A percentile compares a stretch with the other conserved stretches of the same genome.
phyloP scores from a whole-genome alignment of 1,284 basidiomycete genomes.

The Dichomitus squalens region DNA sequence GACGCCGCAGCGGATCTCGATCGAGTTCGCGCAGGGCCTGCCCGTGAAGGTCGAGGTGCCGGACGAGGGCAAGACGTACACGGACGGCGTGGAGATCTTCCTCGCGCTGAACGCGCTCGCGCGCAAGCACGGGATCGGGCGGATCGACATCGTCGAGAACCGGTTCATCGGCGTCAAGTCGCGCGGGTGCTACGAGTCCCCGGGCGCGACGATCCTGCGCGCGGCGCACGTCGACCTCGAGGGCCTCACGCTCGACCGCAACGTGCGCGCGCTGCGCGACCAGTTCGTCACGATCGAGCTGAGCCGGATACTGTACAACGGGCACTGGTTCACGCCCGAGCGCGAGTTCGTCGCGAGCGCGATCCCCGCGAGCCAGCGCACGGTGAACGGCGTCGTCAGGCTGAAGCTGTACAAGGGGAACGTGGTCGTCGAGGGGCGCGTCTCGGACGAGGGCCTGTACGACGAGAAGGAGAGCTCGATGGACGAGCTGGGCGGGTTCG shows the following conservation, averaged over 20 bases:
- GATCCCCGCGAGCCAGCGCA: slow-evolving; percentile 92
- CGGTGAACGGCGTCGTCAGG: slow-evolving; percentile 92
- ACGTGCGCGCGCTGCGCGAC: slow-evolving; percentile 93
- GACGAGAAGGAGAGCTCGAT: slow-evolving; percentile 98
- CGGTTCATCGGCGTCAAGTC: slow-evolving; percentile 99
- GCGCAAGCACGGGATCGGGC: slow-evolving; percentile 93
- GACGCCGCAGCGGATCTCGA: slow-evolving; percentile 78
- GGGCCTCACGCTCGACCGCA: slow-evolving; percentile 96
- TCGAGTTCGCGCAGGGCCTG: slow-evolving; percentile 87
- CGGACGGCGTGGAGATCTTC: slow-evolving; percentile 97
- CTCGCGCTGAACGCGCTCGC: slow-evolving; percentile 89
- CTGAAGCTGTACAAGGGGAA: slow-evolving; percentile 97
- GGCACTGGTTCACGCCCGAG: slow-evolving; percentile 97
- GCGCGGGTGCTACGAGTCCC: slow-evolving; percentile 98
- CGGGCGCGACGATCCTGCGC: slow-evolving; percentile 94
- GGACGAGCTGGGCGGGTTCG: slow-evolving; percentile 98
- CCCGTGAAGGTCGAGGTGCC: slow-evolving; percentile 78
- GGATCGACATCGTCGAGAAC: slow-evolving; percentile 99
- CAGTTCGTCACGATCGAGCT: slow-evolving; percentile 93
- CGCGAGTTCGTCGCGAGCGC: slow-evolving; percentile 91
- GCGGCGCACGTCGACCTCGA: slow-evolving; percentile 96
- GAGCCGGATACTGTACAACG: slow-evolving; percentile 94
- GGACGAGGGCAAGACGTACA: slow-evolving; percentile 59
- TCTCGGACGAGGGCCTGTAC: slow-evolving; percentile 92
- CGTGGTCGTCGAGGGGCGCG: slow-evolving; percentile 90